Percentiles rank a stretch among this genome's conserved stretches.
Evolutionary conservation across 2,329 filamentous ascomycete species (phyloP).

Genomic region (Botrytis cinerea): DNA sequence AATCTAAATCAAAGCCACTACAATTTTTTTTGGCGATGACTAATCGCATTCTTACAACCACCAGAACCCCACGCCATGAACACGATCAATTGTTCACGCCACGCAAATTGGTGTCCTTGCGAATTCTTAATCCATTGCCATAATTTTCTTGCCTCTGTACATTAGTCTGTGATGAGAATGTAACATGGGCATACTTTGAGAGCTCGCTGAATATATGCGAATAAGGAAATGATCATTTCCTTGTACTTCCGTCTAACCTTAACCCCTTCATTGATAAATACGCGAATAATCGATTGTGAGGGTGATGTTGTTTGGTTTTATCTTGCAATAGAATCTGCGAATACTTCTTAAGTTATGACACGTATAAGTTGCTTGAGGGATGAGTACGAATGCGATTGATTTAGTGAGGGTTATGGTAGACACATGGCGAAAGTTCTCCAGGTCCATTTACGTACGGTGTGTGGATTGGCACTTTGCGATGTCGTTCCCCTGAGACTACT

Average conservation of each 20-base stretch:
- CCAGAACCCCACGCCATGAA: neutral
- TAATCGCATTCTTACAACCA: neutral
- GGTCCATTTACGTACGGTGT: too few species aligned
- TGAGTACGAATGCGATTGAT: neutral
- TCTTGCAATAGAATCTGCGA: neutral
- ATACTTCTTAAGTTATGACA: neutral
- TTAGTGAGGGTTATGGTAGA: too few species aligned
- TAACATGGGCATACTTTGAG: neutral
- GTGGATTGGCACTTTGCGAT: too few species aligned
- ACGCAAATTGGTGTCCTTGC: neutral
- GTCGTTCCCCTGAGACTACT: too few species aligned
- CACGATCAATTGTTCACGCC: neutral
- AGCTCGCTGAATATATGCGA: too few species aligned
- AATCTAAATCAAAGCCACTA: neutral
- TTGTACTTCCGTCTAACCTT: neutral
- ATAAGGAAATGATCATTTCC: neutral
- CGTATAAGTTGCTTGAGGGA: neutral
- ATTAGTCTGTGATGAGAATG: neutral
- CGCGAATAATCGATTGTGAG: neutral
- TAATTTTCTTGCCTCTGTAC: rapidly evolving
- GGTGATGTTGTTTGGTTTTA: neutral
- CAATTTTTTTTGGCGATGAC: neutral
- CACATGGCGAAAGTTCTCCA: too few species aligned
- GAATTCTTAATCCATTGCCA: neutral
- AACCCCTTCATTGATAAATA: neutral